Conservation (phyloP, 2,329 filamentous ascomycete genomes). For the Xylaria sp. region DNA sequence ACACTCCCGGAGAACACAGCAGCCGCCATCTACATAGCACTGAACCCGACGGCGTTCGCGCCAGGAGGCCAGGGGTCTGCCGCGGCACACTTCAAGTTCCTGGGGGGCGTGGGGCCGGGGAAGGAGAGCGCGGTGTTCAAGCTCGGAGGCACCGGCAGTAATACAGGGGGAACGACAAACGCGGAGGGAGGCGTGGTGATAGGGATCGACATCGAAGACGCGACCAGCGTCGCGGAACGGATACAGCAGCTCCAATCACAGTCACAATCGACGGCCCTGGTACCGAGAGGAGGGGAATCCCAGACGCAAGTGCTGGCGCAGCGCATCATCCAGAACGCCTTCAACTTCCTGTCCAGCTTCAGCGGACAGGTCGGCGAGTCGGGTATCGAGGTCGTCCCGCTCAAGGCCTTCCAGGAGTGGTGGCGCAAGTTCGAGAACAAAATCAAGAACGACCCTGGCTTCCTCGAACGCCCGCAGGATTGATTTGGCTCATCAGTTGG, state of each 20-base stretch:
- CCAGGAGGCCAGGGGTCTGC: slow-evolving; percentile 50
- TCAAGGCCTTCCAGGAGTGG: slow-evolving; percentile 96
- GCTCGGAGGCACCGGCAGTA: slow-evolving; percentile 53
- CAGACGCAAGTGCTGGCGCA: slow-evolving; percentile 86
- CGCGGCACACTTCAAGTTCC: slow-evolving; percentile 76
- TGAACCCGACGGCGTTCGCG: slow-evolving; percentile 50
- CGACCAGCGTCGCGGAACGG: slow-evolving; percentile 70
- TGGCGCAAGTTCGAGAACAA: slow-evolving; percentile 95
- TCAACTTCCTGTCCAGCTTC: slow-evolving; percentile 94
- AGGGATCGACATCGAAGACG: slow-evolving; percentile 84
- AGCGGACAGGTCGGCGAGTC: slow-evolving; percentile 68
- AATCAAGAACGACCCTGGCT: slow-evolving; percentile 85
- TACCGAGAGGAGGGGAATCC: slow-evolving; percentile 44
- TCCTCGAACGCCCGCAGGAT: slow-evolving; percentile 78
- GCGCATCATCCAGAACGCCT: slow-evolving; percentile 94
- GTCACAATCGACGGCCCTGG: slow-evolving; percentile 22
- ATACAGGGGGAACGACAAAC: slow-evolving; percentile 31
- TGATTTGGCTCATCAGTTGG: neutral
- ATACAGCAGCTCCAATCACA: slow-evolving; percentile 41
- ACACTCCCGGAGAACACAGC: slow-evolving; percentile 78
- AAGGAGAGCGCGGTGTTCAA: slow-evolving; percentile 95
- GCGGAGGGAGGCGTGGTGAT: slow-evolving; percentile 66
- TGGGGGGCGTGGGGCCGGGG: slow-evolving; percentile 88
- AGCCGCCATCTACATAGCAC: slow-evolving; percentile 88
- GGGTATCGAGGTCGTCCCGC: slow-evolving; percentile 86